phyloP scores from a whole-genome alignment of 305 asterid genomes.

The Fraxinus angustifolia region DNA sequence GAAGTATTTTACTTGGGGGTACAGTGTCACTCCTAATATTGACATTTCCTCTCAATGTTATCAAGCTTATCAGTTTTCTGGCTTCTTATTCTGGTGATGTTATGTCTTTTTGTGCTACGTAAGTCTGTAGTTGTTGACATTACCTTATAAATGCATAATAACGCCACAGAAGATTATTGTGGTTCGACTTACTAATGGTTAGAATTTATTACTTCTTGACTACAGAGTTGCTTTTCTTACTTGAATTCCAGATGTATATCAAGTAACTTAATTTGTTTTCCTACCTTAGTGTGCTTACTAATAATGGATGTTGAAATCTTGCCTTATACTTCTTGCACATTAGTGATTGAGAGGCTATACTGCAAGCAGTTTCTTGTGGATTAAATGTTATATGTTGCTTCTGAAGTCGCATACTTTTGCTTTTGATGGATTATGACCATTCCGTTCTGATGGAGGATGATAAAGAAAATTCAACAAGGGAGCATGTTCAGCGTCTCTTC shows the following conservation, averaged over 20 bases:
- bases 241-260: background rate
- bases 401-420: constrained; percentile 17
- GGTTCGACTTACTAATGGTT: background rate
- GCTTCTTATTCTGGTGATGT: background rate
- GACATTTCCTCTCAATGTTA: background rate
- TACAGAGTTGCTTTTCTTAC: background rate
- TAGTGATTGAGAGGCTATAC: background rate
- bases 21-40: background rate
- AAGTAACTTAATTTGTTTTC: background rate
- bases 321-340: background rate
- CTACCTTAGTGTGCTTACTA: background rate
- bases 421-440: constrained; percentile 67
- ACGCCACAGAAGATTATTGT: background rate
- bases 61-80: background rate
- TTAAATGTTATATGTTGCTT: constrained; percentile 27
- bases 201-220: background rate
- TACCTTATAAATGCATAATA: background rate
- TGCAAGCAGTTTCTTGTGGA: constrained; percentile 28
- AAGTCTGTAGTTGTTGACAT: background rate
- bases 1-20: background rate
- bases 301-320: background rate
- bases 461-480: constrained; percentile 46
- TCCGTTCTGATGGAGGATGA: constrained; percentile 64
- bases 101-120: background rate
- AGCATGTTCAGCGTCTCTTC: constrained; percentile 68